Base-by-base conservation (phyloP, 768 basidiomycete species). In the Mycena rosella region DNA sequence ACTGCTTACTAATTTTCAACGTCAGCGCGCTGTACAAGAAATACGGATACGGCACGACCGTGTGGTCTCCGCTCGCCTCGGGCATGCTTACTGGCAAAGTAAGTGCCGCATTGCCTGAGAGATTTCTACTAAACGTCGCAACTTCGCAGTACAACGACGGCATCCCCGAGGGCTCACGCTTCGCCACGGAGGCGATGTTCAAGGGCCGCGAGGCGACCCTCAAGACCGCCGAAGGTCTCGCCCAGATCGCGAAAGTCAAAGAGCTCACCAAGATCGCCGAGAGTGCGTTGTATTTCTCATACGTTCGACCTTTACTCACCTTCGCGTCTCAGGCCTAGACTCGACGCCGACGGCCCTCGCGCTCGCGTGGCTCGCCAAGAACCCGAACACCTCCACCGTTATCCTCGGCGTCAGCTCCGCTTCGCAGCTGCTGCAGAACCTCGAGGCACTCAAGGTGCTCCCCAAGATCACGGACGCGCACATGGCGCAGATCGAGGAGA, bases 21-120 rank as follows among this genome's bases (percentile, higher is more conserved):
- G 45, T 24, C 60, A 88, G 88, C n/a, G 85, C 86, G 9, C 76
- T 92, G 36, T 94, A 92, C 81, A 80, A 85, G 72, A 90, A 91
- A 72, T 91, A 93, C 77, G 82, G 82, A 22, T 80, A 88, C 61
- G 89, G 91, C 27, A 91, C 89, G 0, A 95, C 91, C 20, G 88
- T 91, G 27, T 96, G 86, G 81, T 92, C 90, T 5, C 86, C 91
- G 18, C 89, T 96, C 42, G 90, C 89, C 29, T 81, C 85, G 15
- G 94, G 94, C 54, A 69, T 95, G 52, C 85, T 95, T 29, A 95
- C 93, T 15, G 94, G 93, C 58, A 94, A 94, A 83, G 90, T 88
- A 70, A 45, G 64, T 34, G 6, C 32, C 32, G 11, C 38, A 40
- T 40, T 40, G 7, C 45, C 45, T 47, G 3, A 10, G 45, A 47